A percentile compares a stretch with the other conserved stretches of the same genome.
Evolutionary conservation across 2,329 filamentous ascomycete species (phyloP).

Genomic region (Aspergillus japonicus): DNA sequence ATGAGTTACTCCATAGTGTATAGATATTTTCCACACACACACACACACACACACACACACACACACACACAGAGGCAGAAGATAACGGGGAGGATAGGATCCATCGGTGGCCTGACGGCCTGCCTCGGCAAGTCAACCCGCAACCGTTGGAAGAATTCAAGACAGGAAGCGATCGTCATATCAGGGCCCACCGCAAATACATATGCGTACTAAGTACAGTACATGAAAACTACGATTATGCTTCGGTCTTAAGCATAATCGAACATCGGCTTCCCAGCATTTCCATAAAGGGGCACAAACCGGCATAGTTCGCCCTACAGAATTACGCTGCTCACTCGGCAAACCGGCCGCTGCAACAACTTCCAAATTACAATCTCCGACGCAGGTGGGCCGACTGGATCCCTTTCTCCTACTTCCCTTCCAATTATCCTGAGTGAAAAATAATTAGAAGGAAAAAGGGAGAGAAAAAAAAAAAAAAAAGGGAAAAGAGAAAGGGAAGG

Average conservation of each 20-base stretch:
- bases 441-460: no score
- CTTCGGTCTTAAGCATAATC: no score
- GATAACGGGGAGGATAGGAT: neutral
- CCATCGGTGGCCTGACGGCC: neutral
- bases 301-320: neutral
- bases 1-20: neutral
- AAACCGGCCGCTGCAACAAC: neutral
- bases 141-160: neutral
- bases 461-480: no score
- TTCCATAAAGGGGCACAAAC: no score
- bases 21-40: neutral
- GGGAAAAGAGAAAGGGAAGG: no score
- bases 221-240: no score
- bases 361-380: constrained; percentile 4
- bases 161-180: constrained; percentile 1
- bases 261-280: no score
- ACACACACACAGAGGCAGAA: neutral
- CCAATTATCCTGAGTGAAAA: no score
- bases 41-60: constrained; percentile 3
- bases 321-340: neutral
- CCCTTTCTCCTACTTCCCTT: neutral
- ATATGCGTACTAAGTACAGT: no score
- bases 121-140: neutral
- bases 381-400: neutral
- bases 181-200: neutral